phyloP scores from a whole-genome alignment of 805 yeast genomes.

The Sugiyamaella marilandica region DNA sequence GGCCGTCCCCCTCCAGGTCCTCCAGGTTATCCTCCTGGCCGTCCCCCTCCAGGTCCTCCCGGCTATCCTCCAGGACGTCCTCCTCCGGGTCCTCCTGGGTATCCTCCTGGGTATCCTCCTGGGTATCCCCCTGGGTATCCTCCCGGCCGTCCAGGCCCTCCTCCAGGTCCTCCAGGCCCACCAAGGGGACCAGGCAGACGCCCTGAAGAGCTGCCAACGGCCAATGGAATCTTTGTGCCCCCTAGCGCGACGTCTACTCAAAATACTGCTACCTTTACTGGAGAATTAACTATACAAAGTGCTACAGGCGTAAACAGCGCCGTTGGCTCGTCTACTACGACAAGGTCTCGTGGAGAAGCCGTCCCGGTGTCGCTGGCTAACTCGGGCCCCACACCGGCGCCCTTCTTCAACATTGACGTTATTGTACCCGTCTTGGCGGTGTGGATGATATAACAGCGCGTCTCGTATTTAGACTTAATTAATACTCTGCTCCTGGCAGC shows the following conservation, averaged over 20 bases:
- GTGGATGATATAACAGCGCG: background rate
- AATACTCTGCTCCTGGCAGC: slow-evolving; percentile 24
- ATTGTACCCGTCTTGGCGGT: background rate
- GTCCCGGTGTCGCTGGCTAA: too few species aligned
- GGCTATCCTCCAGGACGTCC: background rate
- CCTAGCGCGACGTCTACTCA: background rate
- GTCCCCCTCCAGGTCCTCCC: background rate
- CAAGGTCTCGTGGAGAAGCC: background rate
- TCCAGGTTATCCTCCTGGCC: background rate
- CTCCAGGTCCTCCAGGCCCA: too few species aligned
- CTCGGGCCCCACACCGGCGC: too few species aligned
- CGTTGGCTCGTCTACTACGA: background rate
- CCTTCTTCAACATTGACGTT: too few species aligned
- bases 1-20: background rate
- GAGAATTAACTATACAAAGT: background rate
- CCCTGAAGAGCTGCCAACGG: too few species aligned
- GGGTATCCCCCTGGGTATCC: too few species aligned
- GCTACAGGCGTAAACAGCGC: too few species aligned
- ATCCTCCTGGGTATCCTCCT: too few species aligned
- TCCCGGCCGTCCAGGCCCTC: too few species aligned
- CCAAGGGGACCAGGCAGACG: too few species aligned
- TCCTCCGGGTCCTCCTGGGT: background rate
- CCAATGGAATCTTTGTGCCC: background rate
- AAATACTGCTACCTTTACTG: background rate
- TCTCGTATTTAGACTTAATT: background rate